Evolutionary conservation across 176 grass and related monocot species (phyloP).

Genomic region (Oryza punctata): DNA sequence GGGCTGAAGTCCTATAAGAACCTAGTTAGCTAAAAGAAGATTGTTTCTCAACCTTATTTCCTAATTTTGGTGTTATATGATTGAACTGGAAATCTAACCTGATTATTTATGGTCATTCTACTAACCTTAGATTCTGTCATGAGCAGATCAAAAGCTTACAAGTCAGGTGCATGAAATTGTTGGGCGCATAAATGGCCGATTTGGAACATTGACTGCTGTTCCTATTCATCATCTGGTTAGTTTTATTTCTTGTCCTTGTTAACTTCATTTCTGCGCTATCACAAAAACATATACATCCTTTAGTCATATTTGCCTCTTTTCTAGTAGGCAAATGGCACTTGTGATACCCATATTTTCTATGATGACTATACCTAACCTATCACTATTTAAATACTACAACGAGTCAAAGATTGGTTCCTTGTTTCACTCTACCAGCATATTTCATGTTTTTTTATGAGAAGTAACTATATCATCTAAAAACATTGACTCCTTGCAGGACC

Average conservation of each 20-base stretch:
- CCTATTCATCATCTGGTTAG: conserved; percentile 97
- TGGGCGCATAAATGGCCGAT: conserved; percentile 97
- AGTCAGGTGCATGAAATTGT: conserved; percentile 99
- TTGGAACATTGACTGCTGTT: conserved; percentile 95
- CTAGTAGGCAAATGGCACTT: background rate
- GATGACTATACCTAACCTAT: background rate
- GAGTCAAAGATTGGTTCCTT: background rate
- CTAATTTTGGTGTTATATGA: background rate
- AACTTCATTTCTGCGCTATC: background rate
- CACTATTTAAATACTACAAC: background rate
- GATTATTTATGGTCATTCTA: conserved; percentile 1
- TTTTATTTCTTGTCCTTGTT: conserved; percentile 10
- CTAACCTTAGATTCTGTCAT: conserved; percentile 25
- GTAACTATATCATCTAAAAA: conserved; percentile 35
- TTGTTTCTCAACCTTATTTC: conserved; percentile 5
- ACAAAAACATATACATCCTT: background rate
- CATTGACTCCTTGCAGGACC: conserved; percentile 67
- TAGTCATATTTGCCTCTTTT: background rate
- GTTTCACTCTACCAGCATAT: background rate
- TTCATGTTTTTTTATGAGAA: background rate
- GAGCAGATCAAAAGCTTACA: conserved; percentile 96
- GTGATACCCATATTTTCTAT: background rate
- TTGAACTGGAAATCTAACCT: background rate
- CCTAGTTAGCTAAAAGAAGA: conserved; percentile 5
- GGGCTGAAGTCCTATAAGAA: background rate